These are phyloP conservation scores for Teratosphaeria pseudoeucalypti DNA, from an alignment of 2,329 filamentous ascomycete species.

Conservation along the genomic window DNA sequence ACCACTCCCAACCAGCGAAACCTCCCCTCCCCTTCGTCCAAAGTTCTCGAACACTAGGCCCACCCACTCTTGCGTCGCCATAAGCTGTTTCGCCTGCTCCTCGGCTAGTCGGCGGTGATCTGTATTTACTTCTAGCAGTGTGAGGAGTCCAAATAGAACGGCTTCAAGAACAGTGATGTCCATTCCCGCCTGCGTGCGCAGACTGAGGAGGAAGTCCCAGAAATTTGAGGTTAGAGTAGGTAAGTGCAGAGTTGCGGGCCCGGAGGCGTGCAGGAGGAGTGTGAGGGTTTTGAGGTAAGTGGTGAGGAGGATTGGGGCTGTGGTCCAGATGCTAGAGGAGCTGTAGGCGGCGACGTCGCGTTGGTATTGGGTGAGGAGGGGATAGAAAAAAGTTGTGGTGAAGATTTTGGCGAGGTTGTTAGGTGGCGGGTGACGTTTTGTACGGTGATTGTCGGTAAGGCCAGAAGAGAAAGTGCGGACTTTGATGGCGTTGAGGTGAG, in stretches of 20 bases:
- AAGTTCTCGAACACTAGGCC: slow-evolving; percentile 56
- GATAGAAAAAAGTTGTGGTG: slow-evolving; percentile 71
- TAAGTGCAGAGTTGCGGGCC: slow-evolving; percentile 65
- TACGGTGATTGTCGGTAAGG: slow-evolving; percentile 48
- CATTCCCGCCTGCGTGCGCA: slow-evolving; percentile 43
- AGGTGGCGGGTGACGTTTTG: slow-evolving; percentile 48
- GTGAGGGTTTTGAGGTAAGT: slow-evolving; percentile 80
- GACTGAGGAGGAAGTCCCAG: slow-evolving; percentile 67
- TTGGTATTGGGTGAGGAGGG: slow-evolving; percentile 61
- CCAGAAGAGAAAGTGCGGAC: slow-evolving; percentile 79
- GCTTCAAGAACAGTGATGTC: slow-evolving; percentile 56
- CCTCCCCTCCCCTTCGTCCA: slow-evolving; percentile 28
- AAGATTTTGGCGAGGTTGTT: slow-evolving; percentile 74
- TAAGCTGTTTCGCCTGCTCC: slow-evolving; percentile 62
- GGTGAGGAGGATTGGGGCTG: slow-evolving; percentile 64
- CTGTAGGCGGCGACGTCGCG: slow-evolving; percentile 25
- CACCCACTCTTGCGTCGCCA: slow-evolving; percentile 85
- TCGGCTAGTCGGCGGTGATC: slow-evolving; percentile 58
- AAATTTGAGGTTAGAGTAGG: slow-evolving; percentile 75
- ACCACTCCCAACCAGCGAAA: slow-evolving; percentile 45
- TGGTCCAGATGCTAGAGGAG: slow-evolving; percentile 47
- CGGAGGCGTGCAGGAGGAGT: slow-evolving; percentile 71
- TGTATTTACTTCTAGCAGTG: slow-evolving; percentile 70
- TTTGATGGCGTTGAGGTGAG: slow-evolving; percentile 70
- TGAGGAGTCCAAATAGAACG: slow-evolving; percentile 67